Evolutionary conservation across 129 eudicot genomes (phyloP).

Genomic region (Artemisia tridentata): DNA sequence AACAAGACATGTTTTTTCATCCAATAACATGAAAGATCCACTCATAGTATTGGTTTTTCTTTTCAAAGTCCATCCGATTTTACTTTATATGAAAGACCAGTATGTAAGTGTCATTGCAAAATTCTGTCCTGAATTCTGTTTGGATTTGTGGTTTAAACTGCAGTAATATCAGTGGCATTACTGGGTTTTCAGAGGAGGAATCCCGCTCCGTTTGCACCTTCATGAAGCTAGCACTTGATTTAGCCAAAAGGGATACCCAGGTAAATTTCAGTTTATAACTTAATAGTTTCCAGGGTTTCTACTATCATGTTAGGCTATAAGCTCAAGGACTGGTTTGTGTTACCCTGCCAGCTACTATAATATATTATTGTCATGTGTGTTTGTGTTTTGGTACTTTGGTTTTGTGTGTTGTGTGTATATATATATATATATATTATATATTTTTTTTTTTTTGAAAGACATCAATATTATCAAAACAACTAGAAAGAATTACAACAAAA

Average conservation of each 20-base stretch:
- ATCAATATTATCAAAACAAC: too few species aligned
- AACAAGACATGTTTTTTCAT: background rate
- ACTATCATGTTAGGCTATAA: background rate
- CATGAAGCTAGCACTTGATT: slow-evolving; percentile 64
- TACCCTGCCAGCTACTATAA: too few species aligned
- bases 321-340: too few species aligned
- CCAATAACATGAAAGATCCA: too few species aligned
- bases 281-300: slow-evolving; percentile 4
- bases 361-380: too few species aligned
- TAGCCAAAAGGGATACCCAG: slow-evolving; percentile 59
- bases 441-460: too few species aligned
- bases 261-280: slow-evolving; percentile 28
- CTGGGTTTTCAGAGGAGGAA: slow-evolving; percentile 82
- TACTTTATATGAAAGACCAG: background rate
- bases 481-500: too few species aligned
- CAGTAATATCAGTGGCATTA: slow-evolving; percentile 88
- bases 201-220: slow-evolving; percentile 50
- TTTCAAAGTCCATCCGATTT: background rate
- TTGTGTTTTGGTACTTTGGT: too few species aligned
- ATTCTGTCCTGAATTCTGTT: slow-evolving; percentile 2
- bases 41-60: background rate
- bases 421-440: too few species aligned
- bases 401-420: too few species aligned
- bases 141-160: slow-evolving; percentile 27
- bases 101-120: background rate